These are phyloP conservation scores for Trichosporon faecale DNA, from an alignment of 1,284 basidiomycete species.

Conservation along the genomic window DNA sequence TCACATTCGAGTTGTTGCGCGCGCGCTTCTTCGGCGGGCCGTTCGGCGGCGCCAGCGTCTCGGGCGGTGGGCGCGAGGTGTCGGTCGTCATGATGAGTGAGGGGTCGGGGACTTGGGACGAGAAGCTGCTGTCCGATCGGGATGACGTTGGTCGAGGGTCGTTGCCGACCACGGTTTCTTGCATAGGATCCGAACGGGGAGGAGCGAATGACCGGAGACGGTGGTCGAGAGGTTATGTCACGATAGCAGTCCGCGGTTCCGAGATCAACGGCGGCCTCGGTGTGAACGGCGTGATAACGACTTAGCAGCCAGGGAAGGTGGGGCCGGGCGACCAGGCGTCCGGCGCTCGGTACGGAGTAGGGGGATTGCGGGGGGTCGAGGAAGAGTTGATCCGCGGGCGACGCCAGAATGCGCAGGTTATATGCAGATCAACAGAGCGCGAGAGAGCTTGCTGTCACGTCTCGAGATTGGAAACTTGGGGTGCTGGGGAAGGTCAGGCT, in stretches of 20 bases:
- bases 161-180: not conserved
- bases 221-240: not conserved
- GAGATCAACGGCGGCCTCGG: not conserved
- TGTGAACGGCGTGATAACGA: constrained; percentile 6
- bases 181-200: not conserved
- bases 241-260: not conserved
- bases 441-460: not conserved
- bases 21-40: not conserved
- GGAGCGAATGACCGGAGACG: not conserved
- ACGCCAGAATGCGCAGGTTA: not conserved
- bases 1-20: not conserved
- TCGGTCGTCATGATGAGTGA: not conserved
- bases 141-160: not conserved
- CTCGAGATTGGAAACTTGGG: not conserved
- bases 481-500: not conserved
- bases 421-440: not conserved
- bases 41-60: not conserved
- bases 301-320: not conserved
- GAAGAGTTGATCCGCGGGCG: not conserved
- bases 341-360: not conserved
- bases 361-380: not conserved
- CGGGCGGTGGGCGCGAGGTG: not conserved
- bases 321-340: not conserved
- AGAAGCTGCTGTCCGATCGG: not conserved
- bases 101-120: not conserved